These are phyloP conservation scores for Hypoxylon fragiforme DNA, from an alignment of 495 filamentous ascomycete genomes.

Conservation along the genomic window DNA sequence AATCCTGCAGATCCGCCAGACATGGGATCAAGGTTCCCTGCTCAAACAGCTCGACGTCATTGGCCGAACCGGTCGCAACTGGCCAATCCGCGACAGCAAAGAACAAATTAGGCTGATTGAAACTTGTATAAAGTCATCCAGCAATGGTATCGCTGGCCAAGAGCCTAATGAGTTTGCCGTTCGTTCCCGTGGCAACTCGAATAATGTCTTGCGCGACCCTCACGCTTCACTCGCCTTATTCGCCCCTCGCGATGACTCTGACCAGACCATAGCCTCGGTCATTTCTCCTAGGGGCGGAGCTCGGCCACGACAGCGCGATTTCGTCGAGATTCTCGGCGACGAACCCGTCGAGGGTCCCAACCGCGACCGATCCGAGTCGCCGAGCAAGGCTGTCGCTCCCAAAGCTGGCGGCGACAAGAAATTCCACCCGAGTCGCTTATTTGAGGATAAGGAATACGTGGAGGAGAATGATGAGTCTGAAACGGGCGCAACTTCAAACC, in stretches of 20 bases:
- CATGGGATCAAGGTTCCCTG: constrained; percentile 94
- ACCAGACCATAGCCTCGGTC: constrained; percentile 46
- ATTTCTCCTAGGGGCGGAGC: constrained; percentile 57
- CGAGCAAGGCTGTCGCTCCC: constrained; percentile 54
- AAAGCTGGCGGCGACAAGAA: constrained; percentile 73
- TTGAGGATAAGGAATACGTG: constrained; percentile 59
- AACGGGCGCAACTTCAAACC: constrained; percentile 41
- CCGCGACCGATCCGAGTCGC: constrained; percentile 46
- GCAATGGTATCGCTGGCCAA: constrained; percentile 20
- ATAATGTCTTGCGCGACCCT: constrained; percentile 62
- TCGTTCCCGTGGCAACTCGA: constrained; percentile 51
- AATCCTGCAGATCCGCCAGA: constrained; percentile 82
- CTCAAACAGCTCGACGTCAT: constrained; percentile 94
- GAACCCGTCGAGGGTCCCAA: constrained; percentile 48
- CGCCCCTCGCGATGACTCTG: constrained; percentile 60
- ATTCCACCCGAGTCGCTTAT: constrained; percentile 69
- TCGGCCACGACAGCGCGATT: constrained; percentile 52
- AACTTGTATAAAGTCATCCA: constrained; percentile 50
- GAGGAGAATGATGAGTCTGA: constrained; percentile 45
- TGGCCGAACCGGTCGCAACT: constrained; percentile 81
- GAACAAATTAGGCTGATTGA: constrained; percentile 79
- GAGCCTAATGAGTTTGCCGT: constrained; percentile 28
- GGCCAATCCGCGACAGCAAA: constrained; percentile 89
- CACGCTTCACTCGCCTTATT: constrained; percentile 79
- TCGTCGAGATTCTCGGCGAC: constrained; percentile 56